Evolutionary conservation across 768 basidiomycete genomes (phyloP).

Genomic region (Kwoniella botswanensis): DNA sequence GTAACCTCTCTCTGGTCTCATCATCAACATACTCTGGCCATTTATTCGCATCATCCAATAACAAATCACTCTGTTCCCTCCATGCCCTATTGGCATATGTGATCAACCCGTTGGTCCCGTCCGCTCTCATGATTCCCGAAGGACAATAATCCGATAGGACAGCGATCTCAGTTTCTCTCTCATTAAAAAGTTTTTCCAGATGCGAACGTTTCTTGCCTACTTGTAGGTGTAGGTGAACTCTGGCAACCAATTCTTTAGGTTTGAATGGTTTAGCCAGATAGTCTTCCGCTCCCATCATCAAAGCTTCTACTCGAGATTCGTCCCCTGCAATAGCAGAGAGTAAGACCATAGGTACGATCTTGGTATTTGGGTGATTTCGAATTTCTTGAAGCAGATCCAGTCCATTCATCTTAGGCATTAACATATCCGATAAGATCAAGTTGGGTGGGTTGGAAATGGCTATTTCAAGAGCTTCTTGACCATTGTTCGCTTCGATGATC

Average conservation of each 20-base stretch:
- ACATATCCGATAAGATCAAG: conserved; percentile 59
- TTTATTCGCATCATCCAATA: conserved; percentile 24
- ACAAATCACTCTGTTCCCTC: conserved; percentile 29
- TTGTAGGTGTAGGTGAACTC: conserved; percentile 60
- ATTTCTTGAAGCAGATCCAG: conserved; percentile 44
- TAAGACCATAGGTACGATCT: conserved; percentile 54
- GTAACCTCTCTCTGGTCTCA: conserved; percentile 26
- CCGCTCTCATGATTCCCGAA: conserved; percentile 47
- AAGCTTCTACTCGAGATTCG: conserved; percentile 58
- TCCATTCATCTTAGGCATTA: conserved; percentile 58
- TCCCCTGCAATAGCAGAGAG: conserved; percentile 58
- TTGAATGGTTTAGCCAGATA: conserved; percentile 61
- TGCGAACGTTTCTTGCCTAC: conserved; percentile 59
- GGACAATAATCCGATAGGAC: conserved; percentile 50
- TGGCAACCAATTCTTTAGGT: conserved; percentile 59
- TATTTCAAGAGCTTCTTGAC: conserved; percentile 53
- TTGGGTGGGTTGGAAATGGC: conserved; percentile 45
- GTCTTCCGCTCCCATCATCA: conserved; percentile 59
- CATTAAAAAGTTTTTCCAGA: conserved; percentile 40
- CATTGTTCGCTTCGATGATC: conserved; percentile 57
- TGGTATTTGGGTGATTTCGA: conserved; percentile 39
- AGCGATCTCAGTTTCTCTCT: conserved; percentile 45
- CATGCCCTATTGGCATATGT: conserved; percentile 46
- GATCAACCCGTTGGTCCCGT: conserved; percentile 29
- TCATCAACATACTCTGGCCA: conserved; percentile 39